Evolutionary conservation across 2,329 filamentous ascomycete species (phyloP).

Genomic region (Neopestalotiopsis sp.): DNA sequence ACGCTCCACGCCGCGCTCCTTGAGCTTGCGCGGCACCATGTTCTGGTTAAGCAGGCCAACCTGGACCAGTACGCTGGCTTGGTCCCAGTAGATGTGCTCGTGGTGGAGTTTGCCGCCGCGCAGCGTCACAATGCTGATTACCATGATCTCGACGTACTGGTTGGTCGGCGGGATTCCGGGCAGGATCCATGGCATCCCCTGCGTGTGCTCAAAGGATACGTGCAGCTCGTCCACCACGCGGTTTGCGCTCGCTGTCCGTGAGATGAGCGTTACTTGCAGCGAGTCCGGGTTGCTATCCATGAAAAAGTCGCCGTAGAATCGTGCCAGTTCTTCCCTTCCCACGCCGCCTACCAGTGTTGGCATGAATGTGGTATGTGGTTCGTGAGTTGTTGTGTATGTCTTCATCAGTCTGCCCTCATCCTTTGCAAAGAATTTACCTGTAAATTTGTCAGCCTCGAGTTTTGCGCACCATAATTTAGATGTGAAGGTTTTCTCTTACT

Average conservation of each 20-base stretch:
- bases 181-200: conserved; percentile 65
- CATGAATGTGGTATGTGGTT: conserved; percentile 73
- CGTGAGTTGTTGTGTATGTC: conserved; percentile 63
- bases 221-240: conserved; percentile 70
- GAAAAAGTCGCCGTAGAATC: conserved; percentile 72
- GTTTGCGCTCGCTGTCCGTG: conserved; percentile 68
- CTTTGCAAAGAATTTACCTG: conserved; percentile 61
- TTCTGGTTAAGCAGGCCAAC: conserved; percentile 58
- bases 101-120: conserved; percentile 68
- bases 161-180: conserved; percentile 64
- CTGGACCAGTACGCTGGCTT: conserved; percentile 68
- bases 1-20: conserved; percentile 39
- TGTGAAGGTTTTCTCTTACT: conserved; percentile 34
- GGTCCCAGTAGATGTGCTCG: conserved; percentile 74
- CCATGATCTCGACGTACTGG: conserved; percentile 59
- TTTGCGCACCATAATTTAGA: not conserved
- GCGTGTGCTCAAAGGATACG: conserved; percentile 62
- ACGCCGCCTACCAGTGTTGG: conserved; percentile 70
- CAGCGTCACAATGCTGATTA: conserved; percentile 68
- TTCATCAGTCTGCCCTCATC: conserved; percentile 66
- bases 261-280: conserved; percentile 64
- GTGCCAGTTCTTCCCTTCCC: conserved; percentile 60
- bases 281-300: conserved; percentile 66
- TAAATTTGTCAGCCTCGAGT: not conserved
- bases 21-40: conserved; percentile 40